These are phyloP conservation scores for Saccharomycopsis javanensis DNA, from an alignment of 805 yeast genomes.

Conservation along the genomic window DNA sequence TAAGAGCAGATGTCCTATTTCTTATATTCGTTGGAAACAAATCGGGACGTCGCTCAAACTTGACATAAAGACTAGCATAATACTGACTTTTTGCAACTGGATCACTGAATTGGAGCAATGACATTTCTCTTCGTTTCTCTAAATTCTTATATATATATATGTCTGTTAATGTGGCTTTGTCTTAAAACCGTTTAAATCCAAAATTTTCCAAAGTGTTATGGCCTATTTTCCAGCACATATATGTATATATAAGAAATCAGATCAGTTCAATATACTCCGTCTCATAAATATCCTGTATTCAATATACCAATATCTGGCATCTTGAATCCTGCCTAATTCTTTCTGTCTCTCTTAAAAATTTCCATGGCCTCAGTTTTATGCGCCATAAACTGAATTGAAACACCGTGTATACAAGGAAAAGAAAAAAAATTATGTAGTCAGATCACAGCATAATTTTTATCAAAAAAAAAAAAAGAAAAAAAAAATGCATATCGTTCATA, in stretches of 20 bases:
- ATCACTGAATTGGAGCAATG: not conserved
- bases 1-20: slow-evolving; percentile 77
- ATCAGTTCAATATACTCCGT: no score
- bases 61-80: slow-evolving; percentile 35
- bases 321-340: not conserved
- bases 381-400: not conserved
- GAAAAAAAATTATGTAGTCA: not conserved
- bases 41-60: slow-evolving; percentile 79
- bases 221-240: no score
- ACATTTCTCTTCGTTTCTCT: not conserved
- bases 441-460: not conserved
- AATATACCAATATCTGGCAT: no score
- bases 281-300: no score
- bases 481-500: not conserved
- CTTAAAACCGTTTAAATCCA: no score
- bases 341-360: not conserved
- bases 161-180: no score
- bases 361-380: not conserved
- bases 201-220: no score
- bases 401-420: slow-evolving; percentile 1
- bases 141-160: no score
- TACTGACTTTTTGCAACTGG: slow-evolving; percentile 8
- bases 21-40: slow-evolving; percentile 61
- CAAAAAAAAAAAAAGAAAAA: not conserved
- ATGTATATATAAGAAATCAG: no score